These are phyloP conservation scores for Polyporus arcularius DNA, from an alignment of 768 basidiomycete species.

Conservation along the genomic window DNA sequence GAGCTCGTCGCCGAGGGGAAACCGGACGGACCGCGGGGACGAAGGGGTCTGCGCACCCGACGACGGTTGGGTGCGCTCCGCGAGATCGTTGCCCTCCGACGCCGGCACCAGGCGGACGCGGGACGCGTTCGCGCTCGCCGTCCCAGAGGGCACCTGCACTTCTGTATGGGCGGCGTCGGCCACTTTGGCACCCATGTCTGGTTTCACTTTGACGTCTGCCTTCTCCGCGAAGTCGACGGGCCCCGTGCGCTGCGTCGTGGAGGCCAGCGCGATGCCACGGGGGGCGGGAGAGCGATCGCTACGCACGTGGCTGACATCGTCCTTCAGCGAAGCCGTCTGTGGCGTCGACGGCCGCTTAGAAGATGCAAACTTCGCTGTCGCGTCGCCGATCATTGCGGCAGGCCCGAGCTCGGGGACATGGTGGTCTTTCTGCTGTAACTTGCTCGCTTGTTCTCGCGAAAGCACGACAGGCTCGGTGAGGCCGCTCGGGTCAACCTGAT, in stretches of 20 bases:
- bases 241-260: not conserved
- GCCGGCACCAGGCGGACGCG: not conserved
- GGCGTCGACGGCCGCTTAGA: not conserved
- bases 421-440: not conserved
- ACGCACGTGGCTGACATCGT: not conserved
- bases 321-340: not conserved
- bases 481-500: conserved; percentile 1
- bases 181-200: not conserved
- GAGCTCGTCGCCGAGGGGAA: conserved; percentile 1
- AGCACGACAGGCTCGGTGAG: not conserved
- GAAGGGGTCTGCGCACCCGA: not conserved
- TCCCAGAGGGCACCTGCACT: not conserved
- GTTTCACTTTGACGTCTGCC: conserved; percentile 10
- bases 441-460: not conserved
- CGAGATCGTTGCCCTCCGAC: conserved; percentile 1
- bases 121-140: not conserved
- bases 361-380: conserved; percentile 3
- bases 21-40: conserved; percentile 1
- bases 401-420: conserved; percentile 14
- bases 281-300: not conserved
- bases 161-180: not conserved
- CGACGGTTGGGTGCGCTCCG: not conserved
- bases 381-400: conserved; percentile 14
- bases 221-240: not conserved
- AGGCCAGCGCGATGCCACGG: not conserved